Base-by-base conservation (phyloP, 805 yeast genomes). In the Lipomyces sp. region DNA sequence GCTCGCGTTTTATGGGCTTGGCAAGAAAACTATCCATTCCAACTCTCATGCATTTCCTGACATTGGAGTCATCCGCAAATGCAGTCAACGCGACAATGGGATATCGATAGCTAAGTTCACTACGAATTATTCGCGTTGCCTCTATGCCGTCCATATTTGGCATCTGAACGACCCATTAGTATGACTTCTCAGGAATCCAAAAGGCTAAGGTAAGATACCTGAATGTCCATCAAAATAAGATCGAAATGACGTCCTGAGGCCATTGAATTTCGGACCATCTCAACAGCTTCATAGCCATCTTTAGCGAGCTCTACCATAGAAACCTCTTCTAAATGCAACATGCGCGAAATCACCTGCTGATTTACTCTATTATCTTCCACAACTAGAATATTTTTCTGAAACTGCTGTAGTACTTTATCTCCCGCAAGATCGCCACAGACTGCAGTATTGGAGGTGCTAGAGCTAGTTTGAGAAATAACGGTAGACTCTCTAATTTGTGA, bases 31-130 rank as follows among this genome's bases (percentile, higher is more conserved):
- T 96, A 69, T 87, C 82, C 98, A 93, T 94, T 3, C 98, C 98
- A 15, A 89, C 87, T 24, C 85, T 88, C 62, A 90, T 75, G 77
- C 98, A 92, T 67, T 86, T 95, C 71, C 87, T 87, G 53, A 89
- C 92, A 73, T 92, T 94, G 57, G 92, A 87, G 69, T 90, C 92
- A 76, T 93, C 97, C 0, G 97, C 97, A 81, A 89, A 93, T 0
- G 97, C 98, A 0, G 98, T 92, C 63, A 94, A 83, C 0, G 97
- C 98, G 53, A 93, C 94, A 65, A 94, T 92, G 0, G 97, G 97
- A 4, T 85, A 84, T 0, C 75, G 75, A 73, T 84, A 90, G 4
- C 82, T 79, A 66, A 89, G 76, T 57, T 88, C 86, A 18, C 80
- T 77, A 57, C 97, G 81, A 45, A 94, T 88, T 74, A 84, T 82